Conservation (phyloP, 148 eudicot species). For the Suaeda aralocaspica region DNA sequence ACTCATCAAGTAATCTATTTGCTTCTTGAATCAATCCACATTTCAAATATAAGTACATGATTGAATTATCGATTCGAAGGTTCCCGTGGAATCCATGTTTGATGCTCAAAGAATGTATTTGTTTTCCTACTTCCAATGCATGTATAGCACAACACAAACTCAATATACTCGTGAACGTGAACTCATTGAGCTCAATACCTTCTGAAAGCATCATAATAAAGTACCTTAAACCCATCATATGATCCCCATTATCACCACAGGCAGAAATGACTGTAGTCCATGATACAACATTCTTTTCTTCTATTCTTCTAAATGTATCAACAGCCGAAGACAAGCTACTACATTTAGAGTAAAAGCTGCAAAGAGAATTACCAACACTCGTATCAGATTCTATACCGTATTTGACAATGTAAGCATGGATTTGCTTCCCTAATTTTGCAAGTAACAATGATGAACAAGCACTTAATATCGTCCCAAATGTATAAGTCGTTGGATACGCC, state of each 20-base stretch:
- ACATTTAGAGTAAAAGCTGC: constrained; percentile 56
- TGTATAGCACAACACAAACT: constrained; percentile 55
- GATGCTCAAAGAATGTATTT: constrained; percentile 56
- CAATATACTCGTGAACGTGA: constrained; percentile 56
- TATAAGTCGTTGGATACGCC: constrained; percentile 48
- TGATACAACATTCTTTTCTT: constrained; percentile 65
- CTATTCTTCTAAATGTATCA: constrained; percentile 47
- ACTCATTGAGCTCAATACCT: constrained; percentile 58
- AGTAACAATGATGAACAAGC: constrained; percentile 48
- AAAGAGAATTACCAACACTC: constrained; percentile 58
- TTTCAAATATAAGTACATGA: constrained; percentile 73
- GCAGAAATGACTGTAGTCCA: constrained; percentile 64
- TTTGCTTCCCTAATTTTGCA: constrained; percentile 45
- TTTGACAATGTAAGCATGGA: constrained; percentile 57
- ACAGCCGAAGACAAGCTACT: constrained; percentile 43
- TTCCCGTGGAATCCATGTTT: constrained; percentile 49
- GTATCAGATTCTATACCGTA: constrained; percentile 46
- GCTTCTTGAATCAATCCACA: constrained; percentile 50
- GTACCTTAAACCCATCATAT: constrained; percentile 45
- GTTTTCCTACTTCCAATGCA: constrained; percentile 48
- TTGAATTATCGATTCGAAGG: constrained; percentile 38
- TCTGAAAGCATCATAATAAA: constrained; percentile 47
- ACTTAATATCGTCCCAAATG: constrained; percentile 51
- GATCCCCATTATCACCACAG: constrained; percentile 60
- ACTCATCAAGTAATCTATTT: constrained; percentile 45